Base-by-base conservation (phyloP, 2,329 filamentous ascomycete species). In the Knoxdaviesia capensis region DNA sequence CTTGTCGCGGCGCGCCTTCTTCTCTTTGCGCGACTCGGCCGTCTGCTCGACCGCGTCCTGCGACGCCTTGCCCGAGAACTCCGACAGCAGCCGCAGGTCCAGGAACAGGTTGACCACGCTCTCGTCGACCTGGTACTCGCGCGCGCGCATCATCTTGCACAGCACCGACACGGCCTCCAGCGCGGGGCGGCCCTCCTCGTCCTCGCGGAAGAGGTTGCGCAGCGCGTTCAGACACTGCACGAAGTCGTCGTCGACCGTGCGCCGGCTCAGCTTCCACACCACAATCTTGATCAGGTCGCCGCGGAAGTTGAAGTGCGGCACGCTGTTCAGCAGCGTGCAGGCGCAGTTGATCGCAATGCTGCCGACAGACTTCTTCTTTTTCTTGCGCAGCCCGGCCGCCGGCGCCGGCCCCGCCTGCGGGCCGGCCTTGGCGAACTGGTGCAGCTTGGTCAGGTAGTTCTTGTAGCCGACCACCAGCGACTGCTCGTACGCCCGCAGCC, bases 281-380 rank as follows among this genome's bases (percentile, higher is more conserved):
- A 98, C 56, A 44, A 96, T 88, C 58, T 83, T 85, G 46, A 98
- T 63, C 42, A 98, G 65, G 42, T 98, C 88, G 40, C 69, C 71
- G 36, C 90, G 79, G 59, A 93, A 94, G 65, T 98, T 98, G 73
- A 98, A 98, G 62, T 98, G 92, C 4, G 90, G 84, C 1, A 94
- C 86, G 2, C 80, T 69, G 20, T 73, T 74, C 36, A 96, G 61
- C 10, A 98, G 68, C 31, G 72, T 80, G 59, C 86, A 94, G 2
- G 81, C 79, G 55, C 90, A 98, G 37, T 76, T 79, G 44, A 94
- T 78, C 4, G 90, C 88, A 30, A 94, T 70, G 41, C 69, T 80
- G 6, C 77, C 72, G 29, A 94, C 56, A 43, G 59, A 66, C 43
- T 64, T 62, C 44, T 46, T 46, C 43, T 64, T 62, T 42, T 46